A percentile compares a stretch with the other conserved stretches of the same genome.
These are phyloP conservation scores for Omphalotus guepiniiformis DNA, from an alignment of 768 basidiomycete genomes.

Conservation along the genomic window DNA sequence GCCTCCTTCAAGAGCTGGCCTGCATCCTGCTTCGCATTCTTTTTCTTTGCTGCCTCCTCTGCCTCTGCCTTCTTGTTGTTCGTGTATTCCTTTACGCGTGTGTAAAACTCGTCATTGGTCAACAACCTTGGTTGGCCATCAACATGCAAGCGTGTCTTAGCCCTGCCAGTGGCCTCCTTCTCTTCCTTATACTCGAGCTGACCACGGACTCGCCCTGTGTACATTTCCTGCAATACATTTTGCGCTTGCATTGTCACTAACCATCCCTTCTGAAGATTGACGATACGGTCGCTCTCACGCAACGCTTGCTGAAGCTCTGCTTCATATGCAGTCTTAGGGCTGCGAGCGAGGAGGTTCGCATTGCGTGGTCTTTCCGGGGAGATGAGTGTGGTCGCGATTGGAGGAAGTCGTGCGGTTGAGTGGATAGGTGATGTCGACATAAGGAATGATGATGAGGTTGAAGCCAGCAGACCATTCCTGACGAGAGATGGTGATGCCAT, in stretches of 20 bases:
- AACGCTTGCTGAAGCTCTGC: neutral
- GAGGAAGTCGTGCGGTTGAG: slow-evolving; percentile 2
- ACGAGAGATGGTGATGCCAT: neutral
- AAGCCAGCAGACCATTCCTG: slow-evolving; percentile 2
- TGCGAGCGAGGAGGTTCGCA: neutral
- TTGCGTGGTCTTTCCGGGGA: slow-evolving; percentile 2
- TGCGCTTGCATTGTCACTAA: neutral
- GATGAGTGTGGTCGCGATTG: slow-evolving; percentile 5
- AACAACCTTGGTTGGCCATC: neutral
- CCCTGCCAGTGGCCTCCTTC: neutral
- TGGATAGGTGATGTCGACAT: neutral
- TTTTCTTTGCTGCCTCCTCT: neutral
- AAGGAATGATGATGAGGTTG: slow-evolving; percentile 7
- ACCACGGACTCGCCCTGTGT: neutral
- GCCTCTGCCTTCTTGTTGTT: neutral
- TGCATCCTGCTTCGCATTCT: neutral
- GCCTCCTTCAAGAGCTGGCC: neutral
- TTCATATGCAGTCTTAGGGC: neutral
- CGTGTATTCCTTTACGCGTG: neutral
- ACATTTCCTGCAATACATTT: too few relatives aligned
- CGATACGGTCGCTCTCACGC: neutral
- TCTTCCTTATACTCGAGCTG: neutral
- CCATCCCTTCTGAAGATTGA: neutral
- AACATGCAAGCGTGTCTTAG: neutral
- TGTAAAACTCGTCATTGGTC: neutral